Base-by-base conservation (phyloP, 2,329 filamentous ascomycete species). In the Pyrenophora teres region DNA sequence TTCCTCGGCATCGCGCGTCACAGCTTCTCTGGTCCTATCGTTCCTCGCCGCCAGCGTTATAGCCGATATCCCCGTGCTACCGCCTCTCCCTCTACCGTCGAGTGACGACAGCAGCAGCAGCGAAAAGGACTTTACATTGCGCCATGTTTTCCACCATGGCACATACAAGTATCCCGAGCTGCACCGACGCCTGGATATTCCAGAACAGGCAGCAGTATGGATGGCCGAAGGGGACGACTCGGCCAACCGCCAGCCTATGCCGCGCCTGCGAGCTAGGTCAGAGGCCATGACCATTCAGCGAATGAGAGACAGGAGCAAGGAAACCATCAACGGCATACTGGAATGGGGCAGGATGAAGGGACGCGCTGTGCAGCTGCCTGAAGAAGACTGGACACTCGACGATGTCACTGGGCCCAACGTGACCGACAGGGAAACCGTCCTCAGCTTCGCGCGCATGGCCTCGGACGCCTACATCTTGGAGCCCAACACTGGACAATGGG, bases 141-240 rank as follows among this genome's bases (percentile, higher is more conserved):
- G 91, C 65, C 93, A 99, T 75, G 87, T 97, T 67, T 94, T 90
- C 76, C 92, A 97, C 72, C 92, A 96, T 76, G 93, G 93, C 52
- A 89, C 90, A 35, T 83, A 93, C 72, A 58, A 83, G 62, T 84
- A 96, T 62, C 92, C 92, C 2, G 75, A 81, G 4, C 83, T 97
- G 13, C 90, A 97, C 73, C 83, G 87, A 52, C 87, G 85, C 63
- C 80, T 88, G 55, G 91, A 97, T 72, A 78, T 97, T 27, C 76
- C 82, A 16, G 75, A 81, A 8, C 78, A 85, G 38, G 81, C 86
- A 13, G 75, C 80, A 30, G 76, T 93, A 39, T 88, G 83, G 76
- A 77, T 89, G 49, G 78, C 82, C 9, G 80, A 81, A 44, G 84
- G 87, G 46, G 85, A 85, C 48, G 81, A 64, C 21, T 46, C 61